Evolutionary conservation across 2,329 filamentous ascomycete genomes (phyloP), one percentile per base, ranked within the genome.

Genomic region (Aspergillus fumigatiaffinis): DNA sequence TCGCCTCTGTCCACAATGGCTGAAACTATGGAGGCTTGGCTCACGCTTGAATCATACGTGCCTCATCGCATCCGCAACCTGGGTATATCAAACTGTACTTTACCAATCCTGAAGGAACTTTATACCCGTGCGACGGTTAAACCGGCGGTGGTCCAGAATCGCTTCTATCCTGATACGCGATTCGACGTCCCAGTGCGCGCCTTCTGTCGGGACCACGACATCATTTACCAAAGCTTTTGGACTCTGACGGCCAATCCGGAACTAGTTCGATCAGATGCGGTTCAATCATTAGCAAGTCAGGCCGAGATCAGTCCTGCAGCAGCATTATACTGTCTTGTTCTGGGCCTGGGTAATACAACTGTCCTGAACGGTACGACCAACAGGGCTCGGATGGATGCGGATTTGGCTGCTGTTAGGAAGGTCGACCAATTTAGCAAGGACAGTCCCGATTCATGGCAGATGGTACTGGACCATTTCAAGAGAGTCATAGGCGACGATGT

Each of bases 11-110:
- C 75, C 1, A 81, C 79, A 0, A 66, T 79, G 32, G 68, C 74
- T 2, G 73, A 82, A 60, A 86, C 89, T 0, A 66, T 87, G 28
- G 77, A 82, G 55, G 89, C 85, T 9, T 93, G 89, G 89, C 74
- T 75, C 23, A 74, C 84, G 0, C 78, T 93, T 14, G 84, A 89
- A 67, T 75, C 79, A 3, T 91, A 87, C 66, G 85, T 91, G 1
- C 88, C 89, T 0, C 69, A 80, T 63, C 72, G 71, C 47, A 85
- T 92, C 60, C 85, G 84, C 44, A 79, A 84, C 29, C 77, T 94
- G 7, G 91, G 91, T 44, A 87, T 94, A 55, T 91, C 88, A 54
- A 94, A 94, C 71, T 82, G 84, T n/a, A 76, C 79, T n/a, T 73
- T 88, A 1, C 70, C 78, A 0, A 72, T 84, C 1, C 78, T 94